These are phyloP conservation scores for Trichoderma koningii DNA, from an alignment of 2,329 filamentous ascomycete species.

Conservation along the genomic window DNA sequence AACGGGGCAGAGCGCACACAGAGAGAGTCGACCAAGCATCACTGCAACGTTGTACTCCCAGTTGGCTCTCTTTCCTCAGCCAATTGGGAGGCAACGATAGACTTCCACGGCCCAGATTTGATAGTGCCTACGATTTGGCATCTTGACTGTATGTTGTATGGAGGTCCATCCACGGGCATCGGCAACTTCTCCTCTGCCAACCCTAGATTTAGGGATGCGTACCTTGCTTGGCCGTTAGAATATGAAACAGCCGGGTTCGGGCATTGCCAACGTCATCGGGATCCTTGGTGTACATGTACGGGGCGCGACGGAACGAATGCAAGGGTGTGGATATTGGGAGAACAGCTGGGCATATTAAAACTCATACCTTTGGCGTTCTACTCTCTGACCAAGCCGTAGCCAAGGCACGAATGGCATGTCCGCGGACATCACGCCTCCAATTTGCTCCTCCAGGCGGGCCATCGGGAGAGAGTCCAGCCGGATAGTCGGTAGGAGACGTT, in stretches of 20 bases:
- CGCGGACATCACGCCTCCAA: not conserved
- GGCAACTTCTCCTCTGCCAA: not conserved
- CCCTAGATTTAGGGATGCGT: constrained; percentile 12
- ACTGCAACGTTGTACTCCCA: constrained; percentile 25
- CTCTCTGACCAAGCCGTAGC: not conserved
- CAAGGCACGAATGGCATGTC: not conserved
- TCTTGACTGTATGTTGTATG: not conserved
- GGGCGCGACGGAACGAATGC: not conserved
- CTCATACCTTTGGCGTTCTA: not conserved
- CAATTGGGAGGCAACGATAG: constrained; percentile 20
- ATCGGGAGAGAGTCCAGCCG: constrained; percentile 17
- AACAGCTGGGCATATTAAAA: not conserved
- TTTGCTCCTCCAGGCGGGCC: not conserved
- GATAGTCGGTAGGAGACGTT: not conserved
- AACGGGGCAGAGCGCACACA: not conserved
- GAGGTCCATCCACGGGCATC: not conserved
- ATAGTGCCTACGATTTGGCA: not conserved
- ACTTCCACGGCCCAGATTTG: constrained; percentile 6
- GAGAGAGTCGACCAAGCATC: constrained; percentile 15
- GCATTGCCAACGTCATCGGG: not conserved
- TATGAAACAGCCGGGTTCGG: not conserved
- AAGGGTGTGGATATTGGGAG: not conserved
- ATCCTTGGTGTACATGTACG: not conserved
- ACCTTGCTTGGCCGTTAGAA: not conserved
- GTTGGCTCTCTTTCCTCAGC: not conserved